Conservation (phyloP, 2,329 filamentous ascomycete species). For the Lasiodiplodia gonubiensis region DNA sequence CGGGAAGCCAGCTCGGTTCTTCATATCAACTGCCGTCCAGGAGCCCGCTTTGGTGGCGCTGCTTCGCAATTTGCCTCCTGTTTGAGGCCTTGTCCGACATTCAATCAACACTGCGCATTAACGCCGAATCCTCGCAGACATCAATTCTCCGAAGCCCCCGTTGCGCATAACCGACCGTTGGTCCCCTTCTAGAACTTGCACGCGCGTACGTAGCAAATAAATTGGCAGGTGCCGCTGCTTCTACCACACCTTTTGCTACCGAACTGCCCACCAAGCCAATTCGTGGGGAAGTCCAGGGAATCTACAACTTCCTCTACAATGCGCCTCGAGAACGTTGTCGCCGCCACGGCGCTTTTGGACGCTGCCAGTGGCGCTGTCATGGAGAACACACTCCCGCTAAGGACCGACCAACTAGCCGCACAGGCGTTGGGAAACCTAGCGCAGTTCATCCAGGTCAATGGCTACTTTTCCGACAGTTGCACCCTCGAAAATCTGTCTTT, state of each 20-base stretch:
- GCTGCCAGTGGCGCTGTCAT: conserved; percentile 15
- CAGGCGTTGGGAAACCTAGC: conserved; percentile 44
- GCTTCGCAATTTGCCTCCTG: background rate
- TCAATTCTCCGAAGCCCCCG: conserved; percentile 8
- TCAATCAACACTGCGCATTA: conserved; percentile 18
- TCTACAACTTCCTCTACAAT: conserved; percentile 1
- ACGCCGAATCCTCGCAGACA: background rate
- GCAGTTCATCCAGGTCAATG: conserved; percentile 35
- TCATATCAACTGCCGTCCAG: conserved; percentile 6
- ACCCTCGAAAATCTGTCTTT: conserved; percentile 47
- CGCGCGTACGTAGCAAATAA: conserved; percentile 15
- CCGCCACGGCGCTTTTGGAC: conserved; percentile 6
- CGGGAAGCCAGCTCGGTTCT: background rate
- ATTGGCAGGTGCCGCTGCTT: conserved; percentile 3
- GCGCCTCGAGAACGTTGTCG: background rate
- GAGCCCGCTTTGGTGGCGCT: conserved; percentile 5
- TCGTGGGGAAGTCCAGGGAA: background rate
- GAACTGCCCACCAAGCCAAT: background rate
- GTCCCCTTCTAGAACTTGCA: background rate
- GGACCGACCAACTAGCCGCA: conserved; percentile 44
- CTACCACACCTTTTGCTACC: conserved; percentile 9
- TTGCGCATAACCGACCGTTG: background rate
- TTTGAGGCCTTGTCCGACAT: conserved; percentile 1
- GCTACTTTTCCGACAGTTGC: conserved; percentile 40
- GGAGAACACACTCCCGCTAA: background rate